These are phyloP conservation scores for Boletus bicolor DNA, from an alignment of 768 basidiomycete genomes.

Conservation along the genomic window DNA sequence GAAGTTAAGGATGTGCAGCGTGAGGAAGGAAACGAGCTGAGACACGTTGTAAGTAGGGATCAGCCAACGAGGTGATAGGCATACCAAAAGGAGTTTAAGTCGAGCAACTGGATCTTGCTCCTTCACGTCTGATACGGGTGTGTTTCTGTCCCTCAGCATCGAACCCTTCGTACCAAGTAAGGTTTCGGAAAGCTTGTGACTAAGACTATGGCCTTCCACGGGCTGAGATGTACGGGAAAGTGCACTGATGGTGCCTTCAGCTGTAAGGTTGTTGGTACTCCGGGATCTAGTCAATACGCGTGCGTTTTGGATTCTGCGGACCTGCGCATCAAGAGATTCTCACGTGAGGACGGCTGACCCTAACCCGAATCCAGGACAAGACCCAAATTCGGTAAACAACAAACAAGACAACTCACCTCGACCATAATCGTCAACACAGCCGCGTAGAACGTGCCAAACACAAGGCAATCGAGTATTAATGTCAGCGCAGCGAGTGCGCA, in stretches of 20 bases:
- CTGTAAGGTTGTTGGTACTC: slow-evolving; percentile 27
- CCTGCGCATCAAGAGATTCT: slow-evolving; percentile 37
- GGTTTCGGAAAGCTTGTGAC: slow-evolving; percentile 28
- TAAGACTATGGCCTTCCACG: slow-evolving; percentile 14
- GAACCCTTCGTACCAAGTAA: slow-evolving; percentile 51
- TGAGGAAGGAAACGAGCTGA: slow-evolving; percentile 86
- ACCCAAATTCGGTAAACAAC: slow-evolving; percentile 1
- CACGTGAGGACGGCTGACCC: slow-evolving; percentile 6
- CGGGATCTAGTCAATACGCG: slow-evolving; percentile 46
- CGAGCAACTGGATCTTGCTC: slow-evolving; percentile 80
- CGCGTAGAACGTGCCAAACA: slow-evolving; percentile 87
- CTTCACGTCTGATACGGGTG: slow-evolving; percentile 40
- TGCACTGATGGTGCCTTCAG: slow-evolving; percentile 31
- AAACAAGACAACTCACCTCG: slow-evolving; percentile 55
- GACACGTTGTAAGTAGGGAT: background rate
- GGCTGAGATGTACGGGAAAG: slow-evolving; percentile 25
- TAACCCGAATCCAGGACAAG: slow-evolving; percentile 6
- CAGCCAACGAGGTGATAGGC: slow-evolving; percentile 22
- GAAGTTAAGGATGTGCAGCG: slow-evolving; percentile 88
- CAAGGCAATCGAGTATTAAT: slow-evolving; percentile 79
- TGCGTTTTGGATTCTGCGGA: slow-evolving; percentile 65
- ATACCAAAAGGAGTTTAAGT: slow-evolving; percentile 81
- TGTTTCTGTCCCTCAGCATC: slow-evolving; percentile 42
- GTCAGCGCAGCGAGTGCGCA: slow-evolving; percentile 92
- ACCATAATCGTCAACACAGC: slow-evolving; percentile 93